Conservation (phyloP, 805 yeast species). For the Candida alai region DNA sequence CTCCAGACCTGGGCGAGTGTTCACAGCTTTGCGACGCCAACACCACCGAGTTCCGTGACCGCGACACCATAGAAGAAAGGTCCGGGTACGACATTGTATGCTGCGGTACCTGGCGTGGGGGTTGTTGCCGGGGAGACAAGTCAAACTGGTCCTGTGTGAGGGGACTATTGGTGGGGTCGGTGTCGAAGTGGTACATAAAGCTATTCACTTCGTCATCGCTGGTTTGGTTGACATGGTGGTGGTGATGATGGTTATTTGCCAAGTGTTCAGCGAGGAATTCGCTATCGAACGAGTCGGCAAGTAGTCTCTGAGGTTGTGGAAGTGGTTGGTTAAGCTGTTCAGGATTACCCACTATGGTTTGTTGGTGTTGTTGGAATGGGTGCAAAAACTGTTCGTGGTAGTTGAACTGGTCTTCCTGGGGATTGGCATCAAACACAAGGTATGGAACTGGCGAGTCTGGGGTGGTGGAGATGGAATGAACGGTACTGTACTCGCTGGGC, state of each 20-base stretch:
- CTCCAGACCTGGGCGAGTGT: constrained; percentile 3
- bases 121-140: constrained; percentile 3
- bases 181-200: background rate
- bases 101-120: constrained; percentile 1
- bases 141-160: constrained; percentile 3
- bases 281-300: background rate
- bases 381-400: constrained; percentile 1
- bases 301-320: background rate
- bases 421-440: constrained; percentile 1
- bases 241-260: constrained; percentile 2
- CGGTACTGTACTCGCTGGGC: constrained; percentile 1
- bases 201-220: background rate
- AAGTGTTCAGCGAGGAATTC: background rate
- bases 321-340: background rate
- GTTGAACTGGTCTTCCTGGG: constrained; percentile 3
- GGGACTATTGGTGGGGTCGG: constrained; percentile 4
- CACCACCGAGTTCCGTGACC: constrained; percentile 1
- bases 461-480: constrained; percentile 2
- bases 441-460: constrained; percentile 4
- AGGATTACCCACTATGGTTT: background rate
- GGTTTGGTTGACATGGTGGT: background rate
- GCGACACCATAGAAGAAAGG: constrained; percentile 2
- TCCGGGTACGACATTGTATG: constrained; percentile 4
- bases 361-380: constrained; percentile 2
- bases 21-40: constrained; percentile 5